phyloP scores from a whole-genome alignment of 345 rosid species.

The Sisymbrium irio region DNA sequence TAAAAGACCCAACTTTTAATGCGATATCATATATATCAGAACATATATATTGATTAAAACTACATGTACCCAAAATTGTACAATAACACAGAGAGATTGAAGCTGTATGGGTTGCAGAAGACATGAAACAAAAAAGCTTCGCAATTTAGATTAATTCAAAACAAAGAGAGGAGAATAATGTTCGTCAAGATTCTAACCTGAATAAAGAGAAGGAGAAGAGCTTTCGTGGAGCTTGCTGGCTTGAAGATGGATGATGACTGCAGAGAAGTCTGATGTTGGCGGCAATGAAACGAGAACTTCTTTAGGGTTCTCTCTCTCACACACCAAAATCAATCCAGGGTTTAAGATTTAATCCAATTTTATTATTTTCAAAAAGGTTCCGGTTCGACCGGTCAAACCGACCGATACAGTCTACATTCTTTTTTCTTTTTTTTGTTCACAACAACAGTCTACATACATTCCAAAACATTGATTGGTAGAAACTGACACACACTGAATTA shows the following conservation, averaged over 20 bases:
- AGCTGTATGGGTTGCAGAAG: conserved; percentile 6
- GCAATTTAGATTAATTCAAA: background rate
- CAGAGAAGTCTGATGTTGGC: conserved; percentile 8
- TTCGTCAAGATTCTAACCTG: conserved; percentile 11
- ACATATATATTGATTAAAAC: too few relatives aligned
- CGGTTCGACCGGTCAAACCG: conserved; percentile 3
- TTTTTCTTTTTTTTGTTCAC: too few relatives aligned
- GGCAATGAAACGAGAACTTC: conserved; percentile 2
- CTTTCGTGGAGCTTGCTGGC: conserved; percentile 1
- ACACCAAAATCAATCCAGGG: background rate
- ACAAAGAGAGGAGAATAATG: background rate
- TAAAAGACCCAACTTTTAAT: background rate
- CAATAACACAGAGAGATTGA: background rate
- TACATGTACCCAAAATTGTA: background rate
- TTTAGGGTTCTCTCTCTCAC: conserved; percentile 10
- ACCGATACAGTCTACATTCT: background rate
- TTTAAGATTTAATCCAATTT: background rate
- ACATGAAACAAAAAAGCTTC: conserved; percentile 11
- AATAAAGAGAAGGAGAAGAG: conserved; percentile 6
- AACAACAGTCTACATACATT: background rate
- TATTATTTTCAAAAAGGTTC: background rate
- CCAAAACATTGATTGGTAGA: background rate
- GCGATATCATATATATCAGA: too few relatives aligned
- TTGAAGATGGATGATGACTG: conserved; percentile 11
- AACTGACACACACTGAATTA: too few relatives aligned